phyloP scores from a whole-genome alignment of 805 yeast genomes.

The Brettanomyces anomalus region DNA sequence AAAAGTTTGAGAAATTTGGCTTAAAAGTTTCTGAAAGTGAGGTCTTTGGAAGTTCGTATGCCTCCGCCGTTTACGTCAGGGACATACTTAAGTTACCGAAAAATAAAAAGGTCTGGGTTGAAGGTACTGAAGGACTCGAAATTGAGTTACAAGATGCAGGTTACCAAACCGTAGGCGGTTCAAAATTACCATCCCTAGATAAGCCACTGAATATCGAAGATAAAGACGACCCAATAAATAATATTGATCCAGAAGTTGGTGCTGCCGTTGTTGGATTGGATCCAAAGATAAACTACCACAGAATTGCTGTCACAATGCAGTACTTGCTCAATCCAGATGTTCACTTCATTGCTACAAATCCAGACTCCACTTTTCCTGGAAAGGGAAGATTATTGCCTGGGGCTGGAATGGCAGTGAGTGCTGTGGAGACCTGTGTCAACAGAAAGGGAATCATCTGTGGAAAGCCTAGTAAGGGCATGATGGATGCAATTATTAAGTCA shows the following conservation, averaged over 20 bases:
- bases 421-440: constrained; percentile 67
- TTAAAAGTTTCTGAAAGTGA: constrained; percentile 46
- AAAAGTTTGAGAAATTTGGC: constrained; percentile 62
- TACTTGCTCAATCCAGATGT: constrained; percentile 60
- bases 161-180: constrained; percentile 72
- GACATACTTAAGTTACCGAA: constrained; percentile 68
- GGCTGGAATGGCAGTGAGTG: constrained; percentile 85
- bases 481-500: constrained; percentile 75
- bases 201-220: constrained; percentile 48
- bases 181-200: constrained; percentile 14
- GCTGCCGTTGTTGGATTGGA: constrained; percentile 89
- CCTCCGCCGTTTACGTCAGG: constrained; percentile 78
- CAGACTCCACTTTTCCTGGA: constrained; percentile 90
- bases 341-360: constrained; percentile 84
- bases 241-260: constrained; percentile 67
- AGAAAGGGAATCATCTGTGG: constrained; percentile 83
- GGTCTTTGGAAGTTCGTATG: constrained; percentile 87
- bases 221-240: constrained; percentile 44
- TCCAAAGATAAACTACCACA: constrained; percentile 66
- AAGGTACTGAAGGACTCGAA: constrained; percentile 83
- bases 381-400: constrained; percentile 85
- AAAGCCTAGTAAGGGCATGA: constrained; percentile 83
- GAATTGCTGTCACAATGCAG: constrained; percentile 72
- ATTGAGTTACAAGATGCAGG: constrained; percentile 73
- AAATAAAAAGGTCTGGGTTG: constrained; percentile 73